These are phyloP conservation scores for Eutrema heterophyllum DNA, from an alignment of 345 rosid genomes.

Conservation along the genomic window DNA sequence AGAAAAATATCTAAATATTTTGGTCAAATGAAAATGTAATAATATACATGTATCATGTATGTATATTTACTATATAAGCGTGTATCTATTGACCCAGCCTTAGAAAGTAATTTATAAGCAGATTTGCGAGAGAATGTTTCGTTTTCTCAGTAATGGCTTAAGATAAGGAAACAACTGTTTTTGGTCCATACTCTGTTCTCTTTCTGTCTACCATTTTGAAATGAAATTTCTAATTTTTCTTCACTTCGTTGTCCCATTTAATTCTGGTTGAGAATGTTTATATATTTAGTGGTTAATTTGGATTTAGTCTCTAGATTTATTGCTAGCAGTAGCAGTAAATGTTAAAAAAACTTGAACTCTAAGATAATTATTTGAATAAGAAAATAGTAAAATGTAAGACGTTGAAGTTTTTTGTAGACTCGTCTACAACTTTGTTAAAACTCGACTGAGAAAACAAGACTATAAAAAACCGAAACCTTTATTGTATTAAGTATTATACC, in stretches of 20 bases:
- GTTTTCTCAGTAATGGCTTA: conserved; percentile 42
- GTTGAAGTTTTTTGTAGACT: background rate
- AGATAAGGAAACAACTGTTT: conserved; percentile 49
- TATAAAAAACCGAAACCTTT: background rate
- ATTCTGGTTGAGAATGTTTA: conserved; percentile 1
- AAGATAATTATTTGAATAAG: background rate
- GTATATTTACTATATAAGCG: background rate
- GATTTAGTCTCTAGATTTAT: background rate
- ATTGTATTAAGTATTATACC: background rate
- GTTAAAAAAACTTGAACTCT: background rate
- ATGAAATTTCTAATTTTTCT: background rate
- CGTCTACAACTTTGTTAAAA: background rate
- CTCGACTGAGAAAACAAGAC: background rate
- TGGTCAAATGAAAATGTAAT: background rate
- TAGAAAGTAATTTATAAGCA: background rate
- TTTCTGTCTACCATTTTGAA: background rate
- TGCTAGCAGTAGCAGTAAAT: background rate
- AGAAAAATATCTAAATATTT: background rate
- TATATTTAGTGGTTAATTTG: background rate
- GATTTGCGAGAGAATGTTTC: conserved; percentile 45
- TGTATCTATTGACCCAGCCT: background rate
- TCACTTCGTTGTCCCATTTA: conserved; percentile 7
- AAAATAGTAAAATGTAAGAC: background rate
- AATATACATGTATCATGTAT: background rate
- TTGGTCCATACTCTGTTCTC: conserved; percentile 40